Conservation (phyloP, 306 rosid species). For the Elaeagnus macrophylla region DNA sequence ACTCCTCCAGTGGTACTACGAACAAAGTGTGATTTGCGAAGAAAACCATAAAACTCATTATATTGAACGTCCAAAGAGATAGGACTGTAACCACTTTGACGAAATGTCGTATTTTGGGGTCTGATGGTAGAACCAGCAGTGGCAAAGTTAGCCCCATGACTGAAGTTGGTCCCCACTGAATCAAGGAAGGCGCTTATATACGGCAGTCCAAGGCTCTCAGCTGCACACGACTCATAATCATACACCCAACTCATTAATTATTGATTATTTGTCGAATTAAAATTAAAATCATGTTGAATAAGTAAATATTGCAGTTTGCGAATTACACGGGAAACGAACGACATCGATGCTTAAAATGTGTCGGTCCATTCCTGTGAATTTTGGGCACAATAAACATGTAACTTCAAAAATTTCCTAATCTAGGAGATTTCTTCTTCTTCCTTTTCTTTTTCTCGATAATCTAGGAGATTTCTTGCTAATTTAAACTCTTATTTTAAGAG, state of each 20-base stretch:
- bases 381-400: neutral
- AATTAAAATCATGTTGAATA: too few species aligned
- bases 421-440: too few species aligned
- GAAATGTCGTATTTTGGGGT: slow-evolving; percentile 62
- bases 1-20: slow-evolving; percentile 34
- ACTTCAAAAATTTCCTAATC: too few species aligned
- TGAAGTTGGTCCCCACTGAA: slow-evolving; percentile 58
- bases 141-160: slow-evolving; percentile 75
- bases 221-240: slow-evolving; percentile 20
- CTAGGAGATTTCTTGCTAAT: too few species aligned
- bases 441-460: too few species aligned
- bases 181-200: slow-evolving; percentile 59
- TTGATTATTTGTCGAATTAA: slow-evolving; percentile 2
- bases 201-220: slow-evolving; percentile 42
- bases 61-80: slow-evolving; percentile 16
- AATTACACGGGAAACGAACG: too few species aligned
- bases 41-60: slow-evolving; percentile 54
- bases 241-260: neutral
- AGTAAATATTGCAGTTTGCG: neutral
- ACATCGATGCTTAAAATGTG: too few species aligned
- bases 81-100: slow-evolving; percentile 35
- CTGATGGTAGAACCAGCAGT: slow-evolving; percentile 82
- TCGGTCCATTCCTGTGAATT: too few species aligned
- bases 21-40: slow-evolving; percentile 35
- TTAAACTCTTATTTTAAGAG: too few species aligned